Percentiles rank a stretch among this genome's conserved stretches.
These are phyloP conservation scores for Pseudopithomyces chartarum DNA, from an alignment of 2,329 filamentous ascomycete genomes.

Conservation along the genomic window DNA sequence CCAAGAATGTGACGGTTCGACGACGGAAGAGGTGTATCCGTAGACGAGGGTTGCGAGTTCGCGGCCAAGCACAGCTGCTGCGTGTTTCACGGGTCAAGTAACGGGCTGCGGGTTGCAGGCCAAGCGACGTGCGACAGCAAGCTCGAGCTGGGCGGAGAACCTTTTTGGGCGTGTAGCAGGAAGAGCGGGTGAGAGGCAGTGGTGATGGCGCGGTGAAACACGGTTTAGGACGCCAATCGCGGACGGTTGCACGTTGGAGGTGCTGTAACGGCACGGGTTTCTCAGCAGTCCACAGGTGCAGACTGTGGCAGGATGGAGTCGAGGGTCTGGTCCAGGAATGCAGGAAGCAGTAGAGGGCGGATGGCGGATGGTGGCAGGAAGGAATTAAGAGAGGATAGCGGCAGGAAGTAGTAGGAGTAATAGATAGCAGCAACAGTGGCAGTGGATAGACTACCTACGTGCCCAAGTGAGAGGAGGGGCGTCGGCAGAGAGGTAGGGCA, in stretches of 20 bases:
- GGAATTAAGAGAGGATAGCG: neutral
- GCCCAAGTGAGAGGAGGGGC: conserved; percentile 16
- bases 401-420: neutral
- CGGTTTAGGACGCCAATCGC: conserved; percentile 17
- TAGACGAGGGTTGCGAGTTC: conserved; percentile 11
- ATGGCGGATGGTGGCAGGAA: neutral
- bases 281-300: conserved; percentile 17
- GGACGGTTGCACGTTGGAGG: conserved; percentile 26
- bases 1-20: conserved; percentile 36
- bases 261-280: conserved; percentile 30
- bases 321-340: too few relatives aligned
- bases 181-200: conserved; percentile 25
- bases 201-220: conserved; percentile 31
- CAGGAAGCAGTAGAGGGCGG: conserved; percentile 12
- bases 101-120: conserved; percentile 14
- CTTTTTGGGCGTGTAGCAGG: conserved; percentile 24
- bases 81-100: conserved; percentile 18
- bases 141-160: conserved; percentile 16
- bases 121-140: conserved; percentile 5
- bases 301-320: conserved; percentile 11
- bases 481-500: conserved; percentile 13
- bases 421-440: neutral
- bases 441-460: conserved; percentile 4
- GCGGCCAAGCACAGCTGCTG: conserved; percentile 14
- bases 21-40: conserved; percentile 37